Evolutionary conservation across 805 yeast genomes (phyloP), one percentile per base, ranked within the genome.

Genomic region (Ogataea ramenticola): DNA sequence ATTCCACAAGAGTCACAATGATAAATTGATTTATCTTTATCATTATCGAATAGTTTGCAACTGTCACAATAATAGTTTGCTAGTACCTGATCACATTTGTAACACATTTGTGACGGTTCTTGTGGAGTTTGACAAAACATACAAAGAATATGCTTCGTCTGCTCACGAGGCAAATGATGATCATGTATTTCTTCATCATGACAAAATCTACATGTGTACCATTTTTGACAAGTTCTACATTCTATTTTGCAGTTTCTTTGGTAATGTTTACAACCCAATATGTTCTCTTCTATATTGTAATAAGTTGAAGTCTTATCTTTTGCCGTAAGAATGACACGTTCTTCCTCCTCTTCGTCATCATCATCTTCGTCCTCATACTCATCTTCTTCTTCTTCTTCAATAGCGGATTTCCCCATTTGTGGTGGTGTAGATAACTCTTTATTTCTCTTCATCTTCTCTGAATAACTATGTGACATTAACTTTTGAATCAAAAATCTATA

Each of bases 1-100:
- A 91, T 88, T 0, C 96, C 96, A 67, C 98, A 90, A 53, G 82
- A 85, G 53, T 81, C 86, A 61, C 98, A 90, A 60, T 90, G 98
- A 57, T 89, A 90, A 21, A 90, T 89, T 49, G 84, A 84, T 56
- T 87, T 88, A 36, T 72, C 66, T 9, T 77, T 68, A 57, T 87
- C 93, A 57, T 84, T 82, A 58, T 89, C 96, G 69, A 84, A 91
- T 22, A 90, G 70, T 47, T 79, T 82, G 66, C 98, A 90, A 41
- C 70, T 75, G 5, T 67, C 70, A 62, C 98, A 90, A 58, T 76
- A 88, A 60, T 91, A 89, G 44, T 74, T 67, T 32, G 95, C 87
- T 59, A 90, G 71, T 41, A 75, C 76, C 40, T 65, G 68, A 37
- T 74, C 78, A 65, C 97, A 90, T 30, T 42, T 44, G 29, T 70